These are phyloP conservation scores for Pythium vanterpoolii DNA, from an alignment of 352 stramenopile species.

Conservation along the genomic window DNA sequence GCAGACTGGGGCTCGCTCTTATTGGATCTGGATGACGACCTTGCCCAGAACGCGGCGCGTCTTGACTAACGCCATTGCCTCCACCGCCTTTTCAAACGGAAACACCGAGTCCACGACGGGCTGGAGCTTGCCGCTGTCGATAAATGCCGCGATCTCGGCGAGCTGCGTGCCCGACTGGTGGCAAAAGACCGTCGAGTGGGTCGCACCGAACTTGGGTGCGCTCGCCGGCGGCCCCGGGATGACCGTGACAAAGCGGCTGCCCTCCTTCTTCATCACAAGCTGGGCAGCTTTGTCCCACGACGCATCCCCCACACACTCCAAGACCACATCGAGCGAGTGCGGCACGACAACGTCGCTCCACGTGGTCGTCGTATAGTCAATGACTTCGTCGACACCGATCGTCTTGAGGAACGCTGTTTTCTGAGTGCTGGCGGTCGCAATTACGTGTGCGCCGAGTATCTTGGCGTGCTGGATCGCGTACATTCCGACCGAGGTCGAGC, in stretches of 20 bases:
- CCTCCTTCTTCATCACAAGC: slow-evolving; percentile 21
- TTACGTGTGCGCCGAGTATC: slow-evolving; percentile 6
- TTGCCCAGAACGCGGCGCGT: slow-evolving; percentile 32
- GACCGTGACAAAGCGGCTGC: slow-evolving; percentile 3
- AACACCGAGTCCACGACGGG: slow-evolving; percentile 34
- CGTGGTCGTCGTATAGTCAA: slow-evolving; percentile 40
- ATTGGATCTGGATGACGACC: neutral
- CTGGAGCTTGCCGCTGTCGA: slow-evolving; percentile 28
- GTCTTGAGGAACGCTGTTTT: slow-evolving; percentile 32
- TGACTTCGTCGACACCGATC: slow-evolving; percentile 34
- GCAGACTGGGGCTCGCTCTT: no score
- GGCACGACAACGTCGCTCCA: slow-evolving; percentile 1
- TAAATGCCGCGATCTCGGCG: slow-evolving; percentile 22
- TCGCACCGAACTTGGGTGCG: neutral
- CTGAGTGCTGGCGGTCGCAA: slow-evolving; percentile 29
- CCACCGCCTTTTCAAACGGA: slow-evolving; percentile 35
- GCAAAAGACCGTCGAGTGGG: neutral
- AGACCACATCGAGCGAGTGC: slow-evolving; percentile 11
- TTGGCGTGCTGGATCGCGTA: slow-evolving; percentile 46
- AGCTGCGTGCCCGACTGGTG: slow-evolving; percentile 24
- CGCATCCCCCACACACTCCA: slow-evolving; percentile 17
- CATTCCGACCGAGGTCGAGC: slow-evolving; percentile 31
- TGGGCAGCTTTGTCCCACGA: slow-evolving; percentile 33
- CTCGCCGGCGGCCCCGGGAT: neutral
- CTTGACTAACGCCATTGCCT: slow-evolving; percentile 41